Percentiles rank a stretch among this genome's conserved stretches.
Evolutionary conservation across 495 filamentous ascomycete species (phyloP).

Genomic region (Elasticomyces elasticus): DNA sequence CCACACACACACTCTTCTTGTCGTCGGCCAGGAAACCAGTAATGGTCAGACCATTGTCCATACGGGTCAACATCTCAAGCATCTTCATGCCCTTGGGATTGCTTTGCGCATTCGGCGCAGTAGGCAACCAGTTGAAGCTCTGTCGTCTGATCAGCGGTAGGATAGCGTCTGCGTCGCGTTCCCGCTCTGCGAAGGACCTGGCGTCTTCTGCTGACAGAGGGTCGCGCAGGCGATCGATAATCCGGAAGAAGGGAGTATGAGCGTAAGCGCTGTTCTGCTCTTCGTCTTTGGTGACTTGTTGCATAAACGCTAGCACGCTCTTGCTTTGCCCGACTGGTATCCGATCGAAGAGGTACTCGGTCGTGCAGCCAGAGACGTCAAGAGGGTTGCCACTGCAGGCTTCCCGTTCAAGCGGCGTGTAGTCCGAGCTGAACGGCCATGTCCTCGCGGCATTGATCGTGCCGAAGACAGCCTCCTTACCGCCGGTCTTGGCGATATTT

Average conservation of each 20-base stretch:
- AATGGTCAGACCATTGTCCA: conserved; percentile 12
- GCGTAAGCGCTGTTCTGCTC: conserved; percentile 5
- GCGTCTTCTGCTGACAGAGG: conserved; percentile 3
- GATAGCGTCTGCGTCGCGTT: conserved; percentile 7
- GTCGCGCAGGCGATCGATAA: conserved; percentile 4
- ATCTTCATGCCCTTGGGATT: background rate
- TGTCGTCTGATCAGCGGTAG: conserved; percentile 6
- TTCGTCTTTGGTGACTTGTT: conserved; percentile 9
- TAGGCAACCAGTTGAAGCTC: conserved; percentile 16
- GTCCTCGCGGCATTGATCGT: conserved; percentile 12
- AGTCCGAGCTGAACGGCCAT: conserved; percentile 12
- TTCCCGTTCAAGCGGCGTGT: conserved; percentile 1
- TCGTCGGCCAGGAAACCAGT: conserved; percentile 12
- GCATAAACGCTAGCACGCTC: conserved; percentile 8
- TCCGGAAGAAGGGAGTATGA: conserved; percentile 10
- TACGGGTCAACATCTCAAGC: conserved; percentile 9
- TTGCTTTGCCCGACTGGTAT: conserved; percentile 1
- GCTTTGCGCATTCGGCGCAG: background rate
- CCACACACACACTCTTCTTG: conserved; percentile 4
- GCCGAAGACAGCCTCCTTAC: conserved; percentile 10
- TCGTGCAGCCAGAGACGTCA: conserved; percentile 10
- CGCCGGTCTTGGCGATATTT: conserved; percentile 5
- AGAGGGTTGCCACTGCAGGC: conserved; percentile 7
- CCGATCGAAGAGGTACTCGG: conserved; percentile 11
- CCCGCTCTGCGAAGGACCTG: conserved; percentile 2